A percentile compares a stretch with the other conserved stretches of the same genome.
phyloP scores from a whole-genome alignment of 2,329 filamentous ascomycete species.

The Mycosphaerelloides madeirae region DNA sequence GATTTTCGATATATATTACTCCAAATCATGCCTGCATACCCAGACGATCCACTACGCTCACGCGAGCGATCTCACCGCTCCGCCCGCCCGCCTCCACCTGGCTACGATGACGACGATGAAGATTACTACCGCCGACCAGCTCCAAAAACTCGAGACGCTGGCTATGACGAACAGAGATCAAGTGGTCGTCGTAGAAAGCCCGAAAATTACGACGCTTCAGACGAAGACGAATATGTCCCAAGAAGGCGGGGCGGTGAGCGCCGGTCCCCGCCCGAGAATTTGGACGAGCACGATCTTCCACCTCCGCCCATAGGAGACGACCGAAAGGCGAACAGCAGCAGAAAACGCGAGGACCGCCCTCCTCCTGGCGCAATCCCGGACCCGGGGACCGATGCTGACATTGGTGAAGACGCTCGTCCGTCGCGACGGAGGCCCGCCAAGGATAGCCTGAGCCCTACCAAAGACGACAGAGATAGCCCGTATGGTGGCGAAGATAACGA shows the following conservation, averaged over 20 bases:
- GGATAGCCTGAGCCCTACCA: conserved; percentile 4
- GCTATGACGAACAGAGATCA: conserved; percentile 13
- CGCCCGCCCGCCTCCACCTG: conserved; percentile 12
- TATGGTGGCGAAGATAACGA: conserved; percentile 2
- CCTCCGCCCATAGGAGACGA: conserved; percentile 23
- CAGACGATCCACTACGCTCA: conserved; percentile 15
- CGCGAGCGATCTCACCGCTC: conserved; percentile 13
- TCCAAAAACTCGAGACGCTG: conserved; percentile 10
- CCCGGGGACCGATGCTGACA: conserved; percentile 9
- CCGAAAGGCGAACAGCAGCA: conserved; percentile 8
- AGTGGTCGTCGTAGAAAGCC: conserved; percentile 11
- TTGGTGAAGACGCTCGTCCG: neutral
- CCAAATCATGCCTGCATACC: conserved; percentile 15
- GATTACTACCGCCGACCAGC: conserved; percentile 15
- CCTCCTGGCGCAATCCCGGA: conserved; percentile 12
- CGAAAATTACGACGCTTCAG: conserved; percentile 27
- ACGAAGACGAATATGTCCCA: conserved; percentile 23
- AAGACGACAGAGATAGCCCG: neutral
- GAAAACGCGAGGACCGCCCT: conserved; percentile 6
- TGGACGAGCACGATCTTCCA: conserved; percentile 16
- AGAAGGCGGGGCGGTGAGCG: conserved; percentile 13
- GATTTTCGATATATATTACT: neutral
- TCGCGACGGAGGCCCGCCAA: conserved; percentile 6
- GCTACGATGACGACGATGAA: conserved; percentile 17
- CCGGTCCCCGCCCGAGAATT: conserved; percentile 7